Percentiles rank a stretch among this genome's conserved stretches.
Evolutionary conservation across 164 flowering plant species (phyloP).

Genomic region (Annona squamosa): DNA sequence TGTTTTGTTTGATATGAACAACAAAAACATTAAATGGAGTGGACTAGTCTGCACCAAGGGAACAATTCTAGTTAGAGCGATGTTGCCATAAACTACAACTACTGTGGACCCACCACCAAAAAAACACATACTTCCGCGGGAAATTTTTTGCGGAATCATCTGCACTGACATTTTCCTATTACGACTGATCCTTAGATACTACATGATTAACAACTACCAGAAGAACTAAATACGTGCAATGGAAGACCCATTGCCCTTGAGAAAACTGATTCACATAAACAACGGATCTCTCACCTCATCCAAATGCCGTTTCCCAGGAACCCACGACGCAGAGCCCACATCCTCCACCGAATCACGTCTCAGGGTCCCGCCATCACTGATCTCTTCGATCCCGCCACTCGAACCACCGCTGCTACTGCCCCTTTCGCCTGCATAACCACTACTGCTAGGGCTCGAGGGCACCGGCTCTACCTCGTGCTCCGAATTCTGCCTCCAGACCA

Average conservation of each 20-base stretch:
- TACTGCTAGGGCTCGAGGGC: conserved; percentile 70
- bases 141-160: too few species aligned
- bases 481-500: not conserved
- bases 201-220: too few species aligned
- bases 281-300: conserved; percentile 26
- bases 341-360: conserved; percentile 14
- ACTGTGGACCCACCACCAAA: too few species aligned
- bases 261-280: not conserved
- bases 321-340: conserved; percentile 21
- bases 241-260: too few species aligned
- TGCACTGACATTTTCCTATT: too few species aligned
- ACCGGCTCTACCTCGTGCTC: conserved; percentile 11
- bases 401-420: conserved; percentile 60
- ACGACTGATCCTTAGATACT: too few species aligned
- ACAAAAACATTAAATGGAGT: not conserved
- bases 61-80: too few species aligned
- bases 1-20: not conserved
- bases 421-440: conserved; percentile 86
- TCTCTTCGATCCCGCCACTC: conserved; percentile 43
- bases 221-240: too few species aligned
- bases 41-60: too few species aligned
- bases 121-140: too few species aligned
- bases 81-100: too few species aligned
- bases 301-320: conserved; percentile 27
- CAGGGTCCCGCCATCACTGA: conserved; percentile 4